Base-by-base conservation (phyloP, 2,329 filamentous ascomycete genomes). In the Tolypocladium pustulatum region DNA sequence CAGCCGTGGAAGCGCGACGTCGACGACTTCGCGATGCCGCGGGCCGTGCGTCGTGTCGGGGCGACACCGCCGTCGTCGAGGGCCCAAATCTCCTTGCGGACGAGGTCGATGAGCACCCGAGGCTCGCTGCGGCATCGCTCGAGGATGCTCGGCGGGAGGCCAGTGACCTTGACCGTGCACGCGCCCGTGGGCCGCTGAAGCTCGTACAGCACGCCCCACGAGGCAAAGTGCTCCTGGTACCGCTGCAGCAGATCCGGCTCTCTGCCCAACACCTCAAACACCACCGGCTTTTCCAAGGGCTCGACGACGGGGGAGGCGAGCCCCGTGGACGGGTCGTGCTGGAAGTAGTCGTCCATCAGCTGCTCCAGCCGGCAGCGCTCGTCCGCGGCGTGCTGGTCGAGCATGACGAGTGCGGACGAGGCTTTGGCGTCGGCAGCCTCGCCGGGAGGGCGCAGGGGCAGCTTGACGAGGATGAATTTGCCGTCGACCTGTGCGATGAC, bases 301-400 rank as follows among this genome's bases (percentile, higher is more conserved):
- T 78, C 73, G 0, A 73, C 71, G 9, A 65, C 61, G 1, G 71
- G 70, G 25, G 59, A 60, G 1, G 64, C 20, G 2, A 55, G 27
- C 4, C 57, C 60, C 1, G 54, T 59, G 1, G 36, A 43, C 0
- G 22, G 32, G 4, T 61, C 61, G n/a, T 6, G 43, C 4, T 55
- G 53, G 61, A 85, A 84, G 58, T 83, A 85, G 7, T 63, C 64
- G 0, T 65, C 64, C 69, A 95, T 84, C 1, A 99, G 77, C 0
- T 72, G 69, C 68, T 99, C 94, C 1, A 97, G 81, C 1, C 86
- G 85, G 62, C 89, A 85, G 53, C 94, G 82, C 74, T 99, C 94
- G 69, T 97, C 93, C 3, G 92, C 94, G 0, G 94, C 94, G 69
- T 99, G 94, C 67, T 99, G 94, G 67, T 99, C 94, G 7, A 97